Evolutionary conservation across 306 rosid species (phyloP), one percentile per base, ranked within the genome.

Genomic region (Lathyrus oleraceus): DNA sequence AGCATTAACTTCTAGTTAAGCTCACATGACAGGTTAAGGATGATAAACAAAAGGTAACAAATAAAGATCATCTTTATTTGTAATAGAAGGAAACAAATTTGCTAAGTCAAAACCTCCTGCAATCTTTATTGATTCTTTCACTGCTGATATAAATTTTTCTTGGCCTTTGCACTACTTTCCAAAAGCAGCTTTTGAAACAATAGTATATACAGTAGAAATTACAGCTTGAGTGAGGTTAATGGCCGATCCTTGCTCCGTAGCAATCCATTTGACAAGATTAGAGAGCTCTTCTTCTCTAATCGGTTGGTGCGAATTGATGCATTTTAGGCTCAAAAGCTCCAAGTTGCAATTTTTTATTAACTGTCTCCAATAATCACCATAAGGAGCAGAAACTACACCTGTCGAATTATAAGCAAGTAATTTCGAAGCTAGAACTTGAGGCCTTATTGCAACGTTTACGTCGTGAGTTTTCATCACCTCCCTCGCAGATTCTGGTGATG

Each of bases 1-100:
- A 21, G 23, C 23, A 21, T 21, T 21, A 21, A 21, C 23, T 21
- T 21, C 23, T 21, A 21, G 20, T 17, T 6, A 74, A 27, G 17
- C 45, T 75, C 52, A 47, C 38, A 12, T 35, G 10, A 5, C 61
- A n/a, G 2, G 53, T 20, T 21, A 63, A 73, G 67, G 49, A 54
- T 12, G 47, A 43, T 7, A 42, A 16, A 45, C 25, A 56, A 12
- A n/a, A 13, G 66, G 59, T 17, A 28, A 1, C 59, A 74, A 6
- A 6, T 15, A 42, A 5, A 64, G 59, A 54, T 74, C 59, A 42
- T 51, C 8, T 63, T 48, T 65, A 16, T 54, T n/a, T n/a, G n/a
- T 48, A 2, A 4, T 4, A 7, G 53, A 47, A 6, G 53, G 53
- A 47, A 15, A 47, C 53, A 47, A 47, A 15, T 47, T 20, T 0